Conservation (phyloP, 2,329 filamentous ascomycete genomes). For the Colletotrichum zoysiae region DNA sequence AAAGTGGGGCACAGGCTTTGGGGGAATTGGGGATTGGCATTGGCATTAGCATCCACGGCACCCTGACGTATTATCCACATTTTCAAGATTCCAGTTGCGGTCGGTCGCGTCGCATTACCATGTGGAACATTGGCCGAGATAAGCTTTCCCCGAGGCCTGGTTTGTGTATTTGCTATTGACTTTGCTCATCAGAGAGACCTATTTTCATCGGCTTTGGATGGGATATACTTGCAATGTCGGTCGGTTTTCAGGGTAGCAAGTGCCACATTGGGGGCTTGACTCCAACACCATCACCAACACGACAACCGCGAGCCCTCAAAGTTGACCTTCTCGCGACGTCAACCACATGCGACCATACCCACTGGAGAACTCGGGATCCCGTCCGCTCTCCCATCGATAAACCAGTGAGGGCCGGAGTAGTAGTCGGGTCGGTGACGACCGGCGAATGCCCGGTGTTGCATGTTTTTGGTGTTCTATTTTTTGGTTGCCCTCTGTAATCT, state of each 20-base stretch:
- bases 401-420: constrained; percentile 12
- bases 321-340: no score
- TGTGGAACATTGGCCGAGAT: not conserved
- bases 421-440: constrained; percentile 17
- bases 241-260: no score
- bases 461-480: not conserved
- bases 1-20: constrained; percentile 1
- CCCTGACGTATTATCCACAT: constrained; percentile 10
- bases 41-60: constrained; percentile 4
- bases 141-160: not conserved
- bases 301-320: no score
- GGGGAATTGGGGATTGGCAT: constrained; percentile 13
- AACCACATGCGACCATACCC: no score
- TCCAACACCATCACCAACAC: no score
- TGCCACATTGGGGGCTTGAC: no score
- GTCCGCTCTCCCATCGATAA: no score
- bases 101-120: not conserved
- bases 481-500: not conserved
- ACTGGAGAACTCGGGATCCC: no score
- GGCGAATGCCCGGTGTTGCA: constrained; percentile 7
- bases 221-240: no score
- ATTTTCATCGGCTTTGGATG: no score
- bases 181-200: no score
- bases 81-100: not conserved
- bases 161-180: no score